Evolutionary conservation across 2,329 filamentous ascomycete species (phyloP).

Genomic region (Fusarium transvaalense): DNA sequence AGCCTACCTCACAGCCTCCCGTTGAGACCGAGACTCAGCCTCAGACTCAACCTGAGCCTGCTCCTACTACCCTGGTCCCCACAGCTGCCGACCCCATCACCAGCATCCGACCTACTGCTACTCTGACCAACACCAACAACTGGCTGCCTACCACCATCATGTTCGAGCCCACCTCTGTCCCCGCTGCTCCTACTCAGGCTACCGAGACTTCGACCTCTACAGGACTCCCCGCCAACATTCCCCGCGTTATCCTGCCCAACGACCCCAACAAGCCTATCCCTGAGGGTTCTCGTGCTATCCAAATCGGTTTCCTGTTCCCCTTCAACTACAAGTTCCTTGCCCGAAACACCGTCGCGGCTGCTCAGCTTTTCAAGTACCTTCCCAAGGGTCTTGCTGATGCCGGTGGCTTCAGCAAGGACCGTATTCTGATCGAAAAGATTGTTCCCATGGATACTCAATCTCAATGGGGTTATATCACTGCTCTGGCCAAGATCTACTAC

Average conservation of each 20-base stretch:
- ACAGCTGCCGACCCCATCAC: conserved; percentile 50
- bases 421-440: conserved; percentile 77
- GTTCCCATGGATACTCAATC: conserved; percentile 79
- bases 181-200: conserved; percentile 47
- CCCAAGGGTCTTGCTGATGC: conserved; percentile 78
- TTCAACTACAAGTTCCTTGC: conserved; percentile 90
- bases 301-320: conserved; percentile 84
- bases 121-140: conserved; percentile 58
- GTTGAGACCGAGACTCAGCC: conserved; percentile 21
- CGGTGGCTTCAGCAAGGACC: conserved; percentile 64
- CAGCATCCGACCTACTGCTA: conserved; percentile 58
- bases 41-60: conserved; percentile 17
- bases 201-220: conserved; percentile 60
- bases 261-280: conserved; percentile 66
- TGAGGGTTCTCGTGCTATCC: conserved; percentile 76
- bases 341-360: conserved; percentile 75
- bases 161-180: conserved; percentile 60
- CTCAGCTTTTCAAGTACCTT: conserved; percentile 86
- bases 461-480: conserved; percentile 82
- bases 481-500: conserved; percentile 76
- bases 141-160: conserved; percentile 73
- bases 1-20: conserved; percentile 29
- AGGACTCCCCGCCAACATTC: conserved; percentile 74
- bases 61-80: conserved; percentile 40
- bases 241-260: conserved; percentile 80